Evolutionary conservation across 139 green algal genomes (phyloP).

Genomic region (Edaphochlamys debaryana): DNA sequence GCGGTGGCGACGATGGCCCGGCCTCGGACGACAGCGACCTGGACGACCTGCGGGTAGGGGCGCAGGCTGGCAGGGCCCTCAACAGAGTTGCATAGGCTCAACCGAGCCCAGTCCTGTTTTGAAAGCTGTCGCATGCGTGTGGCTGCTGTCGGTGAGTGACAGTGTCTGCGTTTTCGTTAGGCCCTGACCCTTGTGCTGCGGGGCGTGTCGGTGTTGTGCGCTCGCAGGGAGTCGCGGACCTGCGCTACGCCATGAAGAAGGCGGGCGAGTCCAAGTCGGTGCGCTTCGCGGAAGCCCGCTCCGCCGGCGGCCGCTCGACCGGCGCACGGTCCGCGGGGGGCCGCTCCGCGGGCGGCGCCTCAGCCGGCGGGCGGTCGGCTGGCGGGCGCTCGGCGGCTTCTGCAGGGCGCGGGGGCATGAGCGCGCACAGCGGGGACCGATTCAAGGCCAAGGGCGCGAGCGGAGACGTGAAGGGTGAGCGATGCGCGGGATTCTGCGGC

Average conservation of each 20-base stretch:
- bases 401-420: slow-evolving; percentile 31
- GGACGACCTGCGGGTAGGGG: slow-evolving; percentile 68
- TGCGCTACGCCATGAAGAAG: slow-evolving; percentile 51
- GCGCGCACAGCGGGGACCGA: slow-evolving; percentile 67
- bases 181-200: too few relatives aligned
- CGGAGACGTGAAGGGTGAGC: slow-evolving; percentile 81
- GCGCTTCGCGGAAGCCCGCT: slow-evolving; percentile 50
- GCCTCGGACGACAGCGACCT: slow-evolving; percentile 76
- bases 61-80: too few relatives aligned
- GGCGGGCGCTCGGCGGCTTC: slow-evolving; percentile 3
- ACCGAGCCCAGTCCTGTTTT: too few relatives aligned
- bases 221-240: slow-evolving; percentile 41
- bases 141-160: not conserved
- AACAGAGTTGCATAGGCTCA: too few relatives aligned
- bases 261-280: slow-evolving; percentile 64
- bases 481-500: not conserved
- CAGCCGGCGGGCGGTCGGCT: not conserved
- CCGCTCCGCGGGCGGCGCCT: slow-evolving; percentile 2
- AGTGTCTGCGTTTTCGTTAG: not conserved
- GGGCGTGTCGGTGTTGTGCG: too few relatives aligned
- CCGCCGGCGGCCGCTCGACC: not conserved
- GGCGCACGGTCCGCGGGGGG: slow-evolving; percentile 28
- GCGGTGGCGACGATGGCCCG: slow-evolving; percentile 39
- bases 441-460: slow-evolving; percentile 77
- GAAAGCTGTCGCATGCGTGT: too few relatives aligned